These are phyloP conservation scores for Vaccinium vitisidaea DNA, from an alignment of 148 eudicot genomes.

Conservation along the genomic window DNA sequence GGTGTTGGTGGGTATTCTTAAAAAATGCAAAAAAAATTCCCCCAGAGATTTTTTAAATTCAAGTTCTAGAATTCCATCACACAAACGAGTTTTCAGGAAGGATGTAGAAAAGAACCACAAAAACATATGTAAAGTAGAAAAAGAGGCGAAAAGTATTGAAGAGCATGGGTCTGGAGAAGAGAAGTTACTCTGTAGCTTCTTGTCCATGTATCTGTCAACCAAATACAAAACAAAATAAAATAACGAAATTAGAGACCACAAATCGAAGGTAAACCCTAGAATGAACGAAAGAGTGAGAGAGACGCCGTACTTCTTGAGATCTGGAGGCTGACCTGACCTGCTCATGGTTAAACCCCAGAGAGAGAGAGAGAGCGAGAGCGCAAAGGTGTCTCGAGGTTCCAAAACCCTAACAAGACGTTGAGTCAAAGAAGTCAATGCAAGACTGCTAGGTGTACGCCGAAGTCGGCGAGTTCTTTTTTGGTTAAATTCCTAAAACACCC, in stretches of 20 bases:
- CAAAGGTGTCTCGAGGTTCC: background rate
- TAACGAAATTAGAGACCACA: background rate
- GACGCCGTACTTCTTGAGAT: slow-evolving; percentile 73
- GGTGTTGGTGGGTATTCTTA: background rate
- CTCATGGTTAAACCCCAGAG: slow-evolving; percentile 45
- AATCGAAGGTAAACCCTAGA: background rate
- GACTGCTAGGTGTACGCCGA: too few relatives aligned
- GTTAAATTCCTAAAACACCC: too few relatives aligned
- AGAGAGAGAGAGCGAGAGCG: background rate
- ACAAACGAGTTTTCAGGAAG: background rate
- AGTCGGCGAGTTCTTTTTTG: too few relatives aligned
- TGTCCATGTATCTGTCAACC: slow-evolving; percentile 76
- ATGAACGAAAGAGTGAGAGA: background rate
- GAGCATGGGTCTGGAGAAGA: background rate
- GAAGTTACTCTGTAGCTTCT: slow-evolving; percentile 85
- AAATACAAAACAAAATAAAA: background rate
- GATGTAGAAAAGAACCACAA: background rate
- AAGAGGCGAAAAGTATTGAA: background rate
- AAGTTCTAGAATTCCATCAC: background rate
- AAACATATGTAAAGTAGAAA: background rate
- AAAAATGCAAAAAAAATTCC: background rate
- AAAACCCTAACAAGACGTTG: slow-evolving; percentile 14
- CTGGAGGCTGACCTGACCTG: slow-evolving; percentile 95
- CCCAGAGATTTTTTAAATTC: background rate
- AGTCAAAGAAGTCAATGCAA: too few relatives aligned